These are phyloP conservation scores for Epichloe brachyelytri DNA, from an alignment of 2,329 filamentous ascomycete genomes.

Conservation along the genomic window DNA sequence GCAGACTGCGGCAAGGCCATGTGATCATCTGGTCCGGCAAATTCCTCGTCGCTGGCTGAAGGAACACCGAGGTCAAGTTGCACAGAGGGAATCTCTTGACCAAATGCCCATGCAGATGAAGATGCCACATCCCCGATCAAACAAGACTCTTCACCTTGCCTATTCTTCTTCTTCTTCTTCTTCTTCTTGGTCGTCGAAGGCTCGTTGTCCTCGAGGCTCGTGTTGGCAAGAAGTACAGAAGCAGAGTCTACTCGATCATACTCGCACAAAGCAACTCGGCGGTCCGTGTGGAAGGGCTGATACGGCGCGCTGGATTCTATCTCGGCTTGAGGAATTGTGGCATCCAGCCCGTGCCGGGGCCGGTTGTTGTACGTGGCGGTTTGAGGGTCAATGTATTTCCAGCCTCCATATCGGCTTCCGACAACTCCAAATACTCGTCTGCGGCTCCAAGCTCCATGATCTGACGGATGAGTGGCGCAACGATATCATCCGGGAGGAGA, in stretches of 20 bases:
- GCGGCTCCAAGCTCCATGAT: constrained; percentile 37
- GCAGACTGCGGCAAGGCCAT: constrained; percentile 48
- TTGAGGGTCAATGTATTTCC: constrained; percentile 41
- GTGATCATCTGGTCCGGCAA: constrained; percentile 38
- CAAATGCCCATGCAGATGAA: constrained; percentile 43
- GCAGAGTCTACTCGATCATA: constrained; percentile 31
- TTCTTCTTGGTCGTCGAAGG: constrained; percentile 24
- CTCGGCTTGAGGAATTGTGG: constrained; percentile 62
- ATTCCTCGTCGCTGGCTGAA: constrained; percentile 37
- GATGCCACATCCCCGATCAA: constrained; percentile 6
- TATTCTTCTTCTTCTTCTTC: constrained; percentile 16
- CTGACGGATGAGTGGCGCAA: constrained; percentile 43
- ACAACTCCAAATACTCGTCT: constrained; percentile 42
- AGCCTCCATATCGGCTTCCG: constrained; percentile 38
- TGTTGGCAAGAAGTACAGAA: constrained; percentile 27
- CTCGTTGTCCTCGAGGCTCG: constrained; percentile 28
- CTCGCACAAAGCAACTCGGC: constrained; percentile 65
- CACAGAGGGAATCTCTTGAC: constrained; percentile 36
- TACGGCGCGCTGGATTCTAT: constrained; percentile 94
- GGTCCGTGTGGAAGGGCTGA: constrained; percentile 89
- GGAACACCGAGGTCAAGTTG: constrained; percentile 41
- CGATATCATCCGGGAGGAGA: constrained; percentile 43
- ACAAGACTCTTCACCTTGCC: neutral
- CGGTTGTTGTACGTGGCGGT: constrained; percentile 21
- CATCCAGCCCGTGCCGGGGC: constrained; percentile 37